phyloP scores from a whole-genome alignment of 1,284 basidiomycete genomes.

The Chondrostereum purpureum region DNA sequence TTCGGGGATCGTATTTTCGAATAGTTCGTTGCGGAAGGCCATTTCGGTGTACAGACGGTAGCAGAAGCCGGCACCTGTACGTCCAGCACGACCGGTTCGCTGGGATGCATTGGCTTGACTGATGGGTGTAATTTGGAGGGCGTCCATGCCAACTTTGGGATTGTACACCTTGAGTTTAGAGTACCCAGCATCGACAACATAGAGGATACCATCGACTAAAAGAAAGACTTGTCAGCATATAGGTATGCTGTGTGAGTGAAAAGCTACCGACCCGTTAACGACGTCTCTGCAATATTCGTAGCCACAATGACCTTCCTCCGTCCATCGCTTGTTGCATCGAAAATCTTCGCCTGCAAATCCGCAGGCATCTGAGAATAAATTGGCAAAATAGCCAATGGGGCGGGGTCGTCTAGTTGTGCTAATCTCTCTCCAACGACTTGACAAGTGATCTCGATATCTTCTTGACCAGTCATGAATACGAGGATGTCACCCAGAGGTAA shows the following conservation, averaged over 20 bases:
- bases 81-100: constrained; percentile 90
- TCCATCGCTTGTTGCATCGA: constrained; percentile 91
- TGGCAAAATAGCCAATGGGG: constrained; percentile 82
- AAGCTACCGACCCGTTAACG: constrained; percentile 67
- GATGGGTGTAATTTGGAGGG: constrained; percentile 97
- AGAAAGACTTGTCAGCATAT: constrained; percentile 15
- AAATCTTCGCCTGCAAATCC: constrained; percentile 97
- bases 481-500: constrained; percentile 93
- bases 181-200: constrained; percentile 94
- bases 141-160: constrained; percentile 98
- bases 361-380: constrained; percentile 99
- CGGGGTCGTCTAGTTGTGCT: constrained; percentile 84
- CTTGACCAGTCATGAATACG: constrained; percentile 99
- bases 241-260: constrained; percentile 3
- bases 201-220: constrained; percentile 93
- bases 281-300: constrained; percentile 99
- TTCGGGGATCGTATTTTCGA: constrained; percentile 93
- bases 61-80: constrained; percentile 86
- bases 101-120: constrained; percentile 97
- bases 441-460: constrained; percentile 96
- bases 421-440: constrained; percentile 88
- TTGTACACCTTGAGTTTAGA: constrained; percentile 99
- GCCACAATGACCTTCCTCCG: constrained; percentile 96
- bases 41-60: constrained; percentile 88
- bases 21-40: constrained; percentile 86